Base-by-base conservation (phyloP, 805 yeast species). In the Teunomyces barrocoloradensis region DNA sequence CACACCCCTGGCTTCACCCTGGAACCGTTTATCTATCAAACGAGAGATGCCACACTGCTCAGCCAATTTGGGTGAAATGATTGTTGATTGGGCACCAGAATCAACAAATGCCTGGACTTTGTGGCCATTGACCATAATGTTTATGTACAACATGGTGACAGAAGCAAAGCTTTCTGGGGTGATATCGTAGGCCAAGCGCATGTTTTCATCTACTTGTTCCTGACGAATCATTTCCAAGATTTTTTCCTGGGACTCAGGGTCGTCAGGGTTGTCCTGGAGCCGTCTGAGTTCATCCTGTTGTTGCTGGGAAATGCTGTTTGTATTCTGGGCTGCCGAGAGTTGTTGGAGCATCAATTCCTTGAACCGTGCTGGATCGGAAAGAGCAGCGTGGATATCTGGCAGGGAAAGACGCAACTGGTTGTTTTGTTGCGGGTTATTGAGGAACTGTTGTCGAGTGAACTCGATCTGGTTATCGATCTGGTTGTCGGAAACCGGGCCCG, bases 51-150 rank as follows among this genome's bases (percentile, higher is more conserved):
- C 87, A 49, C 91, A 80, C 42, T 73, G 69, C 51, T 85, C 87
- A 0, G 96, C 96, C 53, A 91, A 73, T 36, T 73, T 70, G 1
- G 95, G 87, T 28, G 90, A 82, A 59, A 94, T 81, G 35, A 94
- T 84, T 0, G 99, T 90, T 25, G 81, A 73, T 64, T 90, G 97
- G 0, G 99, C 98, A 2, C 99, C 99, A 0, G 97, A 82, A 63
- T 94, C 99, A 4, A 94, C 96, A 71, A 94, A 89, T 0, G 98
- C 98, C 62, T 88, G 88, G 2, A 90, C 85, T 18, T 84, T 82
- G 40, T 77, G 74, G 1, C 94, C 92, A 58, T 94, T 91, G 32
- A 92, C 85, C 54, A 81, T 84, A 35, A 89, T 75, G 47, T 82
- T 75, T 12, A 94, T 82, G 65, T 85, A 92, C 34, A 94, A 75